Percentiles rank a stretch among this genome's conserved stretches.
These are phyloP conservation scores for Brassica nigra DNA, from an alignment of 345 rosid genomes.

Conservation along the genomic window DNA sequence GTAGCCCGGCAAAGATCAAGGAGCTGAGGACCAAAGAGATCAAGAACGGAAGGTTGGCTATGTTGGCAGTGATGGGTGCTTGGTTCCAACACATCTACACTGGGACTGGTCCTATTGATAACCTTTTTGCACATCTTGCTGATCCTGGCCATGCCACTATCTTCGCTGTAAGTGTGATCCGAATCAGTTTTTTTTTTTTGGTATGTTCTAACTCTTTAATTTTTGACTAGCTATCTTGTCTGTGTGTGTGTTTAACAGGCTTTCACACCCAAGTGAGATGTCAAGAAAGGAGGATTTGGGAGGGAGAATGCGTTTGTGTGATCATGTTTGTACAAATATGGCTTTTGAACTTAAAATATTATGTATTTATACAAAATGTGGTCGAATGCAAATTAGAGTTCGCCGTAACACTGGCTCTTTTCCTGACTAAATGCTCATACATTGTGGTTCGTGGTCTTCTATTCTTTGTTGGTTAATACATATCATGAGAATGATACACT, in stretches of 20 bases:
- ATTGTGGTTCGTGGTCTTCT: not conserved
- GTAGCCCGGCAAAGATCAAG: conserved; percentile 79
- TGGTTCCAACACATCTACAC: conserved; percentile 99
- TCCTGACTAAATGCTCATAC: conserved; percentile 27
- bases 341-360: conserved; percentile 32
- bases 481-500: not conserved
- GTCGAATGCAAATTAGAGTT: conserved; percentile 40
- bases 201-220: not conserved
- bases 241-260: conserved; percentile 50
- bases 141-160: conserved; percentile 97
- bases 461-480: not conserved
- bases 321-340: conserved; percentile 45
- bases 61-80: conserved; percentile 99
- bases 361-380: conserved; percentile 33
- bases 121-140: conserved; percentile 92
- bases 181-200: not conserved
- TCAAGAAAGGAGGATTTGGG: conserved; percentile 6
- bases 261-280: conserved; percentile 72
- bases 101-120: conserved; percentile 95
- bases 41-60: conserved; percentile 92
- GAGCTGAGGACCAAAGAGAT: conserved; percentile 96
- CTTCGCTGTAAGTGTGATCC: conserved; percentile 66
- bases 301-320: conserved; percentile 31
- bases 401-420: conserved; percentile 5
- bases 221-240: not conserved